Conservation (phyloP, 208 protist species). For the Leishmania turanica region DNA sequence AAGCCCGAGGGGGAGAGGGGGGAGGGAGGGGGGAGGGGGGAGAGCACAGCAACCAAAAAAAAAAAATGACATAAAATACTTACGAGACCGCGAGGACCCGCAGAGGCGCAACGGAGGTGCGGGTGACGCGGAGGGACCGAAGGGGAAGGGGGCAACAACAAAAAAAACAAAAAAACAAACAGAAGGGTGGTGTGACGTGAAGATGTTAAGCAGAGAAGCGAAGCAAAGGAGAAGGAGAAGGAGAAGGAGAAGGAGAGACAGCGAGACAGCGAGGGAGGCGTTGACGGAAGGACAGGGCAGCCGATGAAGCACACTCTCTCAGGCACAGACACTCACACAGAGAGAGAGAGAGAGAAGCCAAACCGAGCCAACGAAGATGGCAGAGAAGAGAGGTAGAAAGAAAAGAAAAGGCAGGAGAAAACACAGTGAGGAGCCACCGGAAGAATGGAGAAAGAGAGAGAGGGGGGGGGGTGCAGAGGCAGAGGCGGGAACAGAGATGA, state of each 20-base stretch:
- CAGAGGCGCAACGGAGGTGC: no score
- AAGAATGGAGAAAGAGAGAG: not conserved
- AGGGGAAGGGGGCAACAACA: not conserved
- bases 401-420: not conserved
- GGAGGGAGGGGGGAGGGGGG: no score
- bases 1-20: no score
- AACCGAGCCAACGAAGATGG: not conserved
- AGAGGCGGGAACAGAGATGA: not conserved
- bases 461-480: not conserved
- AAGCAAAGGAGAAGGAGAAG: not conserved
- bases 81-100: no score
- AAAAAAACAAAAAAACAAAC: no score
- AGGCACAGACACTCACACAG: not conserved
- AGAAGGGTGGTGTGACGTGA: not conserved
- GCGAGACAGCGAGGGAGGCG: not conserved
- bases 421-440: not conserved
- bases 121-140: no score
- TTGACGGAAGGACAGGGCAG: not conserved
- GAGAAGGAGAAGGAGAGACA: not conserved
- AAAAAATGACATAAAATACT: no score
- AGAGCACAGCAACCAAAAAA: no score
- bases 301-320: no score
- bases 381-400: not conserved
- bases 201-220: not conserved
- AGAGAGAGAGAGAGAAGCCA: not conserved